These are phyloP conservation scores for Phytomonas sp. DNA, from an alignment of 208 protist genomes.

Conservation along the genomic window DNA sequence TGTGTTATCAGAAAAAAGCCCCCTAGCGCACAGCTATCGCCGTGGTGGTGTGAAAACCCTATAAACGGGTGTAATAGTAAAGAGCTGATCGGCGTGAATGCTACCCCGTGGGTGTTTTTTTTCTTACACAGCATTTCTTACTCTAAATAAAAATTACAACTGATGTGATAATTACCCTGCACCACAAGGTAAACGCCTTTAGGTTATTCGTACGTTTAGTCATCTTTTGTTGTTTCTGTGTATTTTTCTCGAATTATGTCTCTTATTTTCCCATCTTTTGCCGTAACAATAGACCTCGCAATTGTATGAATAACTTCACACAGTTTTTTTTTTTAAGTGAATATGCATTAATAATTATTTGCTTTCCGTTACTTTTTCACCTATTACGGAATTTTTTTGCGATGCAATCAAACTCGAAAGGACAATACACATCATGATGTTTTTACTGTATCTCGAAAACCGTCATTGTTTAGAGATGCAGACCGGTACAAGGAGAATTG, in stretches of 20 bases:
- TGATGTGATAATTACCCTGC: not conserved
- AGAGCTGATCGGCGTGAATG: not conserved
- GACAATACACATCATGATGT: not conserved
- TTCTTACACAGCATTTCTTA: not conserved
- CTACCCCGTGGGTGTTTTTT: not conserved
- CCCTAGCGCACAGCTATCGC: not conserved
- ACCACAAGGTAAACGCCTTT: not conserved
- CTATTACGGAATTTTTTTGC: not conserved
- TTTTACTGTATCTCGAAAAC: too few relatives aligned
- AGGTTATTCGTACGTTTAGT: not conserved
- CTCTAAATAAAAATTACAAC: not conserved
- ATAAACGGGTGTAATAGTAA: not conserved
- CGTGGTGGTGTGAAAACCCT: not conserved
- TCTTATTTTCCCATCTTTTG: not conserved
- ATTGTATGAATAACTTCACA: not conserved
- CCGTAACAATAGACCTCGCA: not conserved
- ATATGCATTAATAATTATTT: not conserved
- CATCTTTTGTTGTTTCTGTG: not conserved
- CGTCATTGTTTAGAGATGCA: too few relatives aligned
- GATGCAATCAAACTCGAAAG: not conserved
- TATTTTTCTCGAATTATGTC: not conserved
- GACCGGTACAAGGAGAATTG: not conserved
- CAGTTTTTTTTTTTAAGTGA: not conserved
- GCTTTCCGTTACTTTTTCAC: not conserved
- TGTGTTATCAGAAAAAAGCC: not conserved